Conservation (phyloP, 2,329 filamentous ascomycete genomes). For the Ceratocystis lukuohia region DNA sequence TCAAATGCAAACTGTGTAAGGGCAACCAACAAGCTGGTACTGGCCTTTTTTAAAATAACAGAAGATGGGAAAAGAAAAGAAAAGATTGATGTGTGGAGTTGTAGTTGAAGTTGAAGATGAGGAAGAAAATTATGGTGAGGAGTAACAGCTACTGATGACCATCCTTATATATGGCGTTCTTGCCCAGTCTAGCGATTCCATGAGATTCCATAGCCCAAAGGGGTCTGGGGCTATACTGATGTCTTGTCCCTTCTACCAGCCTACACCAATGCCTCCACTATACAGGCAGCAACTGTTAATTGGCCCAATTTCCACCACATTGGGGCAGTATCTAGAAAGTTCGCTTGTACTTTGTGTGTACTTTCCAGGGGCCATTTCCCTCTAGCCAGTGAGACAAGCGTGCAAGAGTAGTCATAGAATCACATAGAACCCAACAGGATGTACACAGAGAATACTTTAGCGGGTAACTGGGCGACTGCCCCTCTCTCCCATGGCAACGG, state of each 20-base stretch:
- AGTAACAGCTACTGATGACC: constrained; percentile 8
- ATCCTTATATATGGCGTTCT: constrained; percentile 17
- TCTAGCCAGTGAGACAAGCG: background rate
- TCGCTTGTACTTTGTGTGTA: constrained; percentile 14
- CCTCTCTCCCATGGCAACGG: constrained; percentile 12
- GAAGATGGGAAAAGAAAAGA: constrained; percentile 17
- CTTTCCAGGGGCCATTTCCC: constrained; percentile 8
- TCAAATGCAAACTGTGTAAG: constrained; percentile 19
- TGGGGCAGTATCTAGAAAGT: constrained; percentile 16
- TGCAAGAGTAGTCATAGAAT: constrained; percentile 10
- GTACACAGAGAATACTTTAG: constrained; percentile 13
- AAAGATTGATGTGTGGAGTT: constrained; percentile 3
- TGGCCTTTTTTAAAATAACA: constrained; percentile 16
- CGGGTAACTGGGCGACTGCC: background rate
- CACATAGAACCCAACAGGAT: constrained; percentile 15
- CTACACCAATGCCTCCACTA: constrained; percentile 15
- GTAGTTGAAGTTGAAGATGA: constrained; percentile 9
- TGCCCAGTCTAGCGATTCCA: constrained; percentile 19
- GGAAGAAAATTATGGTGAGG: constrained; percentile 11
- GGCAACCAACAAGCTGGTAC: constrained; percentile 18
- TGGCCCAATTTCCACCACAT: constrained; percentile 9
- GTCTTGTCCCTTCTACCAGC: constrained; percentile 17
- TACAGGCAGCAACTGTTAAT: constrained; percentile 11
- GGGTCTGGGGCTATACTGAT: constrained; percentile 4
- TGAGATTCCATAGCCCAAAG: constrained; percentile 21